Conservation (phyloP, 176 grass and related monocot genomes). For the Eleusine indica region DNA sequence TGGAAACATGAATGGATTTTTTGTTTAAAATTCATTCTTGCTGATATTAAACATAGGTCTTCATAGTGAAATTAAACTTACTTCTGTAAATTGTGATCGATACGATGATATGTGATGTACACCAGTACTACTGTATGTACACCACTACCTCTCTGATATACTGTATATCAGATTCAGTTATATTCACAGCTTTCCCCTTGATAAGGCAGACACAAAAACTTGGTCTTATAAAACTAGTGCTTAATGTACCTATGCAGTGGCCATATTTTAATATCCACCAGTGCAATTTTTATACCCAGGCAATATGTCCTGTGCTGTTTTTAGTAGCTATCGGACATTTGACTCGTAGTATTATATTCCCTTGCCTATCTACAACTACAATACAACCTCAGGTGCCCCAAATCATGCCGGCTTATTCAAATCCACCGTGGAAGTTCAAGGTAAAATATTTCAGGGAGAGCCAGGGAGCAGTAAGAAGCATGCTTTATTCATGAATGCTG, state of each 20-base stretch:
- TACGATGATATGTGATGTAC: background rate
- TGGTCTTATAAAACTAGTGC: background rate
- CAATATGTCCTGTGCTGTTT: background rate
- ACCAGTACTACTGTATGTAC: constrained; percentile 1
- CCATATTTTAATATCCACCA: background rate
- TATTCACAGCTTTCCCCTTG: background rate
- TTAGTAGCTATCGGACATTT: background rate
- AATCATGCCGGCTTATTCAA: constrained; percentile 35
- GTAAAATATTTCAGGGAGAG: constrained; percentile 54
- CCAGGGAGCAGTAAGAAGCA: constrained; percentile 70
- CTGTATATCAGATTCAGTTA: background rate
- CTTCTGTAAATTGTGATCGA: background rate
- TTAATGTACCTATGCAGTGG: background rate
- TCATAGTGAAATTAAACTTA: background rate
- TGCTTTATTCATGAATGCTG: constrained; percentile 60
- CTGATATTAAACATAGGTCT: no score
- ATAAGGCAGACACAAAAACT: background rate
- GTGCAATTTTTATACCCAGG: background rate
- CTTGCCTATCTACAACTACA: constrained; percentile 60
- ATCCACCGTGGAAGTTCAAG: constrained; percentile 63
- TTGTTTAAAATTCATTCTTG: no score
- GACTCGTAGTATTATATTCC: background rate
- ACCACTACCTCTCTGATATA: background rate
- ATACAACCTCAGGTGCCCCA: constrained; percentile 41
- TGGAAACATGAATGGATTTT: no score